Base-by-base conservation (phyloP, 2,329 filamentous ascomycete species). In the Beauveria sp. region DNA sequence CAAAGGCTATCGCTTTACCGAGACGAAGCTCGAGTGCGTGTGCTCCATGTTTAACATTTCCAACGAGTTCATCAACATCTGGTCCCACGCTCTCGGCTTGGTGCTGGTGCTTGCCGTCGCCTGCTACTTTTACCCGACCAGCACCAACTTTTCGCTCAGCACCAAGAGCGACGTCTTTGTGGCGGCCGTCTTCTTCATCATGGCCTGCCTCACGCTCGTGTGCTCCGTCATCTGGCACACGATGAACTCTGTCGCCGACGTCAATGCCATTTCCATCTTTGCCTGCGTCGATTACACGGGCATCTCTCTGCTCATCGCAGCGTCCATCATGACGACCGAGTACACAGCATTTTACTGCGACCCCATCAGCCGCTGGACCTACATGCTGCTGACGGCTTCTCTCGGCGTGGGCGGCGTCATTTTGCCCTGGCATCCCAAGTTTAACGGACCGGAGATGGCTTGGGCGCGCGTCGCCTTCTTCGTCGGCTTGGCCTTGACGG, bases 331-430 rank as follows among this genome's bases (percentile, higher is more conserved):
- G 84, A 97, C 94, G 2, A 96, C 92, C 41, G 94, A 99, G 73
- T 99, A 97, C 77, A 97, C 94, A 0, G 94, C 93, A 26, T 99
- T 99, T 75, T 99, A 99, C 79, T 97, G 94, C 77, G 94, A 99
- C 70, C 92, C 94, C 3, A 69, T 89, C 52, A 92, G 89, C 67
- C 88, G 92, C 60, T 94, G 89, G 83, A 80, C 84, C 14, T 99
- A 97, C 76, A 94, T 99, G 79, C 75, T 82, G 47, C 79, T 90
- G 55, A 97, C 94, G 2, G 88, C 90, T 61, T 72, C 87, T 16
- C 84, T 99, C 28, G 94, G 94, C 53, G 77, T 96, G 61, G 90
- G 87, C 44, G 94, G 94, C 61, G 91, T 96, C 65, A 90, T 97
- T 64, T 82, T 99, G 43, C 93, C 94, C 2, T 99, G 94, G 94